phyloP scores from a whole-genome alignment of 805 yeast species.

The Wickerhamiella sergipiensis region DNA sequence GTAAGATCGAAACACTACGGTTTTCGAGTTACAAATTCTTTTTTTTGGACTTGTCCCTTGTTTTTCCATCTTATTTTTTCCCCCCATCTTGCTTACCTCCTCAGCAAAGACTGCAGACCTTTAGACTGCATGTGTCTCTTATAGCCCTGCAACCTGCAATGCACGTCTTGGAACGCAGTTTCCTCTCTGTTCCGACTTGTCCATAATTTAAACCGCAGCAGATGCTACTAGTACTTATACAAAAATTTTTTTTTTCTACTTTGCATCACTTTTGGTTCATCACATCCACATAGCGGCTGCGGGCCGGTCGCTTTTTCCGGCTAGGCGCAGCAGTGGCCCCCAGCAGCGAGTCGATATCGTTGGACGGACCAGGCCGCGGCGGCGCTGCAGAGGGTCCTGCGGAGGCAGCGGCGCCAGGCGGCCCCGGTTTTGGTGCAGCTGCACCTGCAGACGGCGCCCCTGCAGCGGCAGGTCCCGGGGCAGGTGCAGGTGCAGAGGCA shows the following conservation, averaged over 20 bases:
- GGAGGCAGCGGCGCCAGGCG: constrained; percentile 2
- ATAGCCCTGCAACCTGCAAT: background rate
- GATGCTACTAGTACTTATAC: background rate
- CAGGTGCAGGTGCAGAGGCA: too few relatives aligned
- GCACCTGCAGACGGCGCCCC: constrained; percentile 13
- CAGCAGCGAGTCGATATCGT: constrained; percentile 36
- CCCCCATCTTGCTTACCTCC: background rate
- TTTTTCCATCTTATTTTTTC: background rate
- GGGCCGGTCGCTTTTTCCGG: constrained; percentile 39
- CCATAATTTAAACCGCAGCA: background rate
- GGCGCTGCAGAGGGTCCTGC: background rate
- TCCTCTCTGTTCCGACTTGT: background rate
- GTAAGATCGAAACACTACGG: background rate
- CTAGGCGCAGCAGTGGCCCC: constrained; percentile 24
- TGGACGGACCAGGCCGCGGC: constrained; percentile 20
- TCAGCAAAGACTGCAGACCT: background rate
- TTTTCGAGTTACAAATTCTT: too few relatives aligned
- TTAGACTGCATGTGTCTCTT: background rate
- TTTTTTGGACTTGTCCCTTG: background rate
- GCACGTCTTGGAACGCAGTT: background rate
- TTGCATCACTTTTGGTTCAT: constrained; percentile 31
- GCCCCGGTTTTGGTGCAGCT: constrained; percentile 18
- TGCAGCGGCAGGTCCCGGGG: constrained; percentile 9
- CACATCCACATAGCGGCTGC: constrained; percentile 51
- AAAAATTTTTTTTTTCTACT: background rate